phyloP scores from a whole-genome alignment of 1,284 basidiomycete species.

The Cutaneotrichosporon cavernicola region DNA sequence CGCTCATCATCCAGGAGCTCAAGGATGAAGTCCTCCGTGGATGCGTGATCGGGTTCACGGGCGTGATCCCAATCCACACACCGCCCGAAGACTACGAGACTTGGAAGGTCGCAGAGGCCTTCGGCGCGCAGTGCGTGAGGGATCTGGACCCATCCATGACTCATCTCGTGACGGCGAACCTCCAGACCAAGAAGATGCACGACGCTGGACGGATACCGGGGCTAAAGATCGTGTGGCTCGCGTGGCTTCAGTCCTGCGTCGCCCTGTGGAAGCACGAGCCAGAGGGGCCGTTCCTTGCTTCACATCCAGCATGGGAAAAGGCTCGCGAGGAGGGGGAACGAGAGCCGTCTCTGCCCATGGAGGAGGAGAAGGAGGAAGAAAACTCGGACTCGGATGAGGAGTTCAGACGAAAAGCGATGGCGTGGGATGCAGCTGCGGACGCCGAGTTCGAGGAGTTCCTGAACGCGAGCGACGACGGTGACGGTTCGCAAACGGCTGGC shows the following conservation, averaged over 20 bases:
- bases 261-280: conserved; percentile 64
- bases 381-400: conserved; percentile 4
- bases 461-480: conserved; percentile 12
- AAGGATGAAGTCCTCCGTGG: conserved; percentile 73
- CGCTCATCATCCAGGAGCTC: conserved; percentile 65
- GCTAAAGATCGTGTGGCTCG: conserved; percentile 77
- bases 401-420: not conserved
- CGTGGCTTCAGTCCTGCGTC: conserved; percentile 84
- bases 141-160: conserved; percentile 71
- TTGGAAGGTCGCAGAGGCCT: conserved; percentile 82
- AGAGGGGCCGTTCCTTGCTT: conserved; percentile 33
- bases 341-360: not conserved
- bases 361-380: conserved; percentile 1
- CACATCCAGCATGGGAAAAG: conserved; percentile 42
- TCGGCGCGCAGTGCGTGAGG: conserved; percentile 77
- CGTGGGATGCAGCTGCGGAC: conserved; percentile 24
- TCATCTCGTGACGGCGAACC: conserved; percentile 87
- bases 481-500: conserved; percentile 5
- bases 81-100: conserved; percentile 71
- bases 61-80: conserved; percentile 83
- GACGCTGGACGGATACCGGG: conserved; percentile 66
- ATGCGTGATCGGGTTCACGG: conserved; percentile 83
- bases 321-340: not conserved
- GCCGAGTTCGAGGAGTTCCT: conserved; percentile 21
- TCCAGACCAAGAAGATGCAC: conserved; percentile 88